These are phyloP conservation scores for Boechera stricta DNA, from an alignment of 345 rosid genomes.

Conservation along the genomic window DNA sequence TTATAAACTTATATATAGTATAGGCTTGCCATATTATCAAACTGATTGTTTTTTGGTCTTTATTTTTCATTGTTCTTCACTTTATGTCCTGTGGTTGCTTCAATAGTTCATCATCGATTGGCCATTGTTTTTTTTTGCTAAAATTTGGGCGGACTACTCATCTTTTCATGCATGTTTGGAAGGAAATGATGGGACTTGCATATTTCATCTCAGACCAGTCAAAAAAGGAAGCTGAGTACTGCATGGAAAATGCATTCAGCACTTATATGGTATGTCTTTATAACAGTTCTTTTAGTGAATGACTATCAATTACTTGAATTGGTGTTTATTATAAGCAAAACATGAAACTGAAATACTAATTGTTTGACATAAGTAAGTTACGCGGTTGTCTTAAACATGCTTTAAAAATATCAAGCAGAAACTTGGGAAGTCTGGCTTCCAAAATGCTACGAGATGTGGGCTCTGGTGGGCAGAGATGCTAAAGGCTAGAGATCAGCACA, in stretches of 20 bases:
- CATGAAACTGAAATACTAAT: slow-evolving; percentile 29
- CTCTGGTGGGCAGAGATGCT: slow-evolving; percentile 99
- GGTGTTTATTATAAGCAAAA: slow-evolving; percentile 30
- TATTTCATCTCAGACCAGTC: slow-evolving; percentile 96
- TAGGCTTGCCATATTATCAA: slow-evolving; percentile 23
- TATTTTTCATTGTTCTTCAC: slow-evolving; percentile 8
- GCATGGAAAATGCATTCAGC: slow-evolving; percentile 98
- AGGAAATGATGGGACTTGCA: slow-evolving; percentile 98
- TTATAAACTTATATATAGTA: slow-evolving; percentile 2
- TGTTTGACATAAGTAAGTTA: slow-evolving; percentile 21
- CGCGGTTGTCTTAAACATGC: slow-evolving; percentile 23
- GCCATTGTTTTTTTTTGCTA: slow-evolving; percentile 10
- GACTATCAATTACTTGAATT: slow-evolving; percentile 25
- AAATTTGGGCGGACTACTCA: slow-evolving; percentile 35
- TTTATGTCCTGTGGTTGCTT: slow-evolving; percentile 19
- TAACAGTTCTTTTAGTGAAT: slow-evolving; percentile 24
- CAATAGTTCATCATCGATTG: slow-evolving; percentile 26
- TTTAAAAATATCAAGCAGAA: slow-evolving; percentile 56
- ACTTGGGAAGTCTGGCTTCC: slow-evolving; percentile 75
- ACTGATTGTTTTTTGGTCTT: slow-evolving; percentile 15
- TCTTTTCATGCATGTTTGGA: slow-evolving; percentile 43
- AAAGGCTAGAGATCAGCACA: slow-evolving; percentile 78
- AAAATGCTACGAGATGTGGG: slow-evolving; percentile 90
- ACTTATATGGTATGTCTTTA: slow-evolving; percentile 75
- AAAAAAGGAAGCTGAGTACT: slow-evolving; percentile 89